These are phyloP conservation scores for Apiospora pterosperma DNA, from an alignment of 2,329 filamentous ascomycete species.

Conservation along the genomic window DNA sequence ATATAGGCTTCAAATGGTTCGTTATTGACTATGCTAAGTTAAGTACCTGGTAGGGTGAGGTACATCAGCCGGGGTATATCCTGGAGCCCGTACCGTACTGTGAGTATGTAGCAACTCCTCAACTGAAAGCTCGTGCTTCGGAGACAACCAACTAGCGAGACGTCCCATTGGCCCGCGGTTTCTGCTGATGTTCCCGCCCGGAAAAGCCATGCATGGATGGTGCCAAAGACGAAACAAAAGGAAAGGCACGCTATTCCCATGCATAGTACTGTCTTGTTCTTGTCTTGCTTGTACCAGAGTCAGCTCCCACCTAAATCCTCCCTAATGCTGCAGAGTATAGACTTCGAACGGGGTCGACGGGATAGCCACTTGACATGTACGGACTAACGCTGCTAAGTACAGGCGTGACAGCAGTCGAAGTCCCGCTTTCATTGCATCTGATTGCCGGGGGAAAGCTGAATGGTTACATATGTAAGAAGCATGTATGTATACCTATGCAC, in stretches of 20 bases:
- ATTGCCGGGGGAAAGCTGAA: not conserved
- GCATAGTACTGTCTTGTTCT: not conserved
- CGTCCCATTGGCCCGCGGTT: not conserved
- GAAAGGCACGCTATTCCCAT: not conserved
- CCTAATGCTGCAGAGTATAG: not conserved
- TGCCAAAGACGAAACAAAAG: not conserved
- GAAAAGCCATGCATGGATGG: not conserved
- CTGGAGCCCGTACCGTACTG: not conserved
- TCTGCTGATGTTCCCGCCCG: slow-evolving; percentile 1
- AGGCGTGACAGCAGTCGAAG: not conserved
- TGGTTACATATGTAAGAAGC: not conserved
- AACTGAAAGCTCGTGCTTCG: slow-evolving; percentile 1
- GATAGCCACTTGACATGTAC: slow-evolving; percentile 5
- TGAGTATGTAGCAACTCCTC: not conserved
- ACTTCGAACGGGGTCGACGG: slow-evolving; percentile 4
- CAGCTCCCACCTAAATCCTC: not conserved
- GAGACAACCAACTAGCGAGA: not conserved
- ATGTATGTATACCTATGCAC: not conserved
- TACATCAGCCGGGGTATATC: not conserved
- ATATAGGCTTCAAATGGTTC: not conserved
- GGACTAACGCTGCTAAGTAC: not conserved
- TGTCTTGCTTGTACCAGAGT: not conserved
- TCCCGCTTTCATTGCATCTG: not conserved
- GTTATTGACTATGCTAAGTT: not conserved
- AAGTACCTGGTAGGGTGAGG: not conserved